A percentile compares a stretch with the other conserved stretches of the same genome.
Conservation (phyloP, 345 rosid species). For the Corymbia maculata region DNA sequence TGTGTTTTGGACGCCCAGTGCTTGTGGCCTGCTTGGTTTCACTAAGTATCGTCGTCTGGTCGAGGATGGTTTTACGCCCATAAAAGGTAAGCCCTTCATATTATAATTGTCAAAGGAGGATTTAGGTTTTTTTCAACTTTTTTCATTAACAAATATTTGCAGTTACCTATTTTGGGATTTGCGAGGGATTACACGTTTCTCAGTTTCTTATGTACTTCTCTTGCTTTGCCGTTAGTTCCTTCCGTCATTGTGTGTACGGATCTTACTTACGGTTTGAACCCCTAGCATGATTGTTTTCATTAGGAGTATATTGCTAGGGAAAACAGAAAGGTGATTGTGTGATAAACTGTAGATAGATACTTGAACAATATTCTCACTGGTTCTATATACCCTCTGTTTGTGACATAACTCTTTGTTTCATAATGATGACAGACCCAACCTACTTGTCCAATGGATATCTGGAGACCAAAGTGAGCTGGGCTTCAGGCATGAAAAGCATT, state of each 20-base stretch:
- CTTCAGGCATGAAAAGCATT: constrained; percentile 18
- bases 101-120: not conserved
- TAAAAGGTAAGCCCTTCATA: not conserved
- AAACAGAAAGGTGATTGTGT: too few relatives aligned
- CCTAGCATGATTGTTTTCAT: too few relatives aligned
- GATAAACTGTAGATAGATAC: too few relatives aligned
- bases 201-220: not conserved
- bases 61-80: not conserved
- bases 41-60: not conserved
- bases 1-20: constrained; percentile 6
- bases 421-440: constrained; percentile 1
- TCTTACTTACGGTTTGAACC: too few relatives aligned
- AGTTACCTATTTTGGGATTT: too few relatives aligned
- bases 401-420: not conserved
- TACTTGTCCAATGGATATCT: constrained; percentile 10
- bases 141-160: too few relatives aligned
- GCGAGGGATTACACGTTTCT: not conserved
- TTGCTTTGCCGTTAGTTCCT: not conserved
- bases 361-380: too few relatives aligned
- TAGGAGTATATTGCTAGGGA: too few relatives aligned
- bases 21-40: constrained; percentile 1
- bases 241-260: not conserved
- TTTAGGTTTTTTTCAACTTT: too few relatives aligned
- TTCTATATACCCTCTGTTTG: too few relatives aligned
- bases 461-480: constrained; percentile 17